Base-by-base conservation (phyloP, 1,284 basidiomycete genomes). In the Xerocomus minutiporus region DNA sequence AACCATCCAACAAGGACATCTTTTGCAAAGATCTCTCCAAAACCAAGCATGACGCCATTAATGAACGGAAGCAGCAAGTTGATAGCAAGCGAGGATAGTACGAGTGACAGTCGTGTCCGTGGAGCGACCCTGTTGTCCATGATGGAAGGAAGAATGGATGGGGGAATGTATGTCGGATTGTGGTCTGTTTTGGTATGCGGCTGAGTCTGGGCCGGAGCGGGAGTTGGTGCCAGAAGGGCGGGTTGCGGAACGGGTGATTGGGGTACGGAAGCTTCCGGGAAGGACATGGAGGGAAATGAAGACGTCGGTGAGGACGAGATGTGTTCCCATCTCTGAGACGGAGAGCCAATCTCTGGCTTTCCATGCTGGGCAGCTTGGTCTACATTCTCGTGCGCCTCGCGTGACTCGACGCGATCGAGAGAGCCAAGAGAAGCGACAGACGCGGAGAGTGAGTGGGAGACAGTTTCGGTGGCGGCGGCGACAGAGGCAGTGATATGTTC, bases 21-120 rank as follows among this genome's bases (percentile, higher is more conserved):
- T 69, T 93, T 86, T 17, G 95, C 96, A 65, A 97, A 95, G 53
- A 99, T 93, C 73, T 99, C 96, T 25, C 96, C 96, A 65, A 98
- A 95, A 9, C 96, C 96, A 45, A 98, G 83, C 93, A 98, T 97
- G 62, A 98, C 90, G 28, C 96, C 96, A 66, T 98, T 98, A 45
- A 98, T 81, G 68, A 99, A 99, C 0, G 96, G 96, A 40, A 98
- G 76, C 2, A 94, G 72, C 54, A 99, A 72, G 70, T 99, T 98
- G 73, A 98, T 94, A 36, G 90, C 90, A 53, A 98, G 69, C 8
- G 90, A 86, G 4, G 93, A 90, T 41, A 90, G 66, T 53, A 97
- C 72, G 5, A 93, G 90, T 46, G 80, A 79, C 29, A 86, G 61
- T 48, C 88, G 83, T 31, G 86, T 84, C 56, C 79, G 77, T 43